phyloP scores from a whole-genome alignment of 805 yeast genomes.

The Saccharomyces cerevisiae region DNA sequence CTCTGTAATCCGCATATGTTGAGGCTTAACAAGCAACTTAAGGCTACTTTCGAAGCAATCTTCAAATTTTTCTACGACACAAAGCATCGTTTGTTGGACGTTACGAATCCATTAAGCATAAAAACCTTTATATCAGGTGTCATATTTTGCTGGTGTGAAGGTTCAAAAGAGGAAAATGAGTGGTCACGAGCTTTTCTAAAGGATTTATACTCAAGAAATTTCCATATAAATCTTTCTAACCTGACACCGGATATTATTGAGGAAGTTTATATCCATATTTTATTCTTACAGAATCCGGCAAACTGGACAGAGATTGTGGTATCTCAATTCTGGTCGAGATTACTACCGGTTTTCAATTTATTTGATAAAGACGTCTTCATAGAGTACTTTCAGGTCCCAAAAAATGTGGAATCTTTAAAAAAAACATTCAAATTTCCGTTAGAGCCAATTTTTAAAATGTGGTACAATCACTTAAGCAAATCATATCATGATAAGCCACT shows the following conservation, averaged over 20 bases:
- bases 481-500: slow-evolving; percentile 31
- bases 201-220: slow-evolving; percentile 10
- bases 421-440: slow-evolving; percentile 24
- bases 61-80: slow-evolving; percentile 27
- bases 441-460: slow-evolving; percentile 28
- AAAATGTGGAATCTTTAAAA: slow-evolving; percentile 24
- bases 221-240: slow-evolving; percentile 11
- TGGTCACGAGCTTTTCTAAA: slow-evolving; percentile 40
- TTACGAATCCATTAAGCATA: slow-evolving; percentile 8
- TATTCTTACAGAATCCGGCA: slow-evolving; percentile 45
- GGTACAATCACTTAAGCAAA: slow-evolving; percentile 26
- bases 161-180: slow-evolving; percentile 35
- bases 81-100: slow-evolving; percentile 24
- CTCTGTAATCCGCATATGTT: slow-evolving; percentile 45
- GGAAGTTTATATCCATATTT: slow-evolving; percentile 47
- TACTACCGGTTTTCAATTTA: slow-evolving; percentile 24
- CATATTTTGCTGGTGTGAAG: slow-evolving; percentile 48
- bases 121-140: slow-evolving; percentile 39
- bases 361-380: slow-evolving; percentile 20
- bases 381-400: slow-evolving; percentile 25
- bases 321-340: slow-evolving; percentile 27
- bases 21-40: slow-evolving; percentile 32
- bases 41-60: slow-evolving; percentile 32
- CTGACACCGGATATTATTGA: slow-evolving; percentile 39
- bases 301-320: slow-evolving; percentile 34